These are phyloP conservation scores for Kokia cookei DNA, from an alignment of 441 rosid genomes.

Conservation along the genomic window DNA sequence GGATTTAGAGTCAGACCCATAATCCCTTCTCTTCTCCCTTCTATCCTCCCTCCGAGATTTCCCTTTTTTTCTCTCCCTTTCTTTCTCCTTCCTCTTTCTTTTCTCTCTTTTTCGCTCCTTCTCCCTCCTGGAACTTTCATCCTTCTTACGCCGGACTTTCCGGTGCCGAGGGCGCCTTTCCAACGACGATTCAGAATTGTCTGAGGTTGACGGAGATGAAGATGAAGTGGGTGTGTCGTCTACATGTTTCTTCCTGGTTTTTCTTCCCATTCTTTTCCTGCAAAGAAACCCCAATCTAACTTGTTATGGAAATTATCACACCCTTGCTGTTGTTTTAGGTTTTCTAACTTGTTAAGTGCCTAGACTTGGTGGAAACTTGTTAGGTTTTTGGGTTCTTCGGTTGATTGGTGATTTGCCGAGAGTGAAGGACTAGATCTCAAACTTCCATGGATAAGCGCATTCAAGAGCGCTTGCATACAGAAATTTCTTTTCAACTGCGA, in stretches of 20 bases:
- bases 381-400: neutral
- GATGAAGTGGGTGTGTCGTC: constrained; percentile 33
- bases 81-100: constrained; percentile 22
- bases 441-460: neutral
- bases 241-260: constrained; percentile 34
- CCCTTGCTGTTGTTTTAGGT: too few species aligned
- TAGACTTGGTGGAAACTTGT: too few species aligned
- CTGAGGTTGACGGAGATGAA: constrained; percentile 31
- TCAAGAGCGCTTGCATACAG: neutral
- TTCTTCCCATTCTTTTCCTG: constrained; percentile 23
- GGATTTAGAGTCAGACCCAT: constrained; percentile 29
- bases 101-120: constrained; percentile 42
- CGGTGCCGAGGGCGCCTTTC: constrained; percentile 30
- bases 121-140: constrained; percentile 48
- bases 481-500: neutral
- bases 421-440: neutral
- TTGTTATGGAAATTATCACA: too few species aligned
- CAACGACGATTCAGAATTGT: constrained; percentile 45
- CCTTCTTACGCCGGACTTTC: constrained; percentile 32
- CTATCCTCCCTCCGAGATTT: constrained; percentile 30
- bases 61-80: constrained; percentile 34
- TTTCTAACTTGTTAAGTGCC: too few species aligned
- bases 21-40: constrained; percentile 37
- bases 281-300: too few species aligned
- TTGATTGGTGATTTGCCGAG: neutral